These are phyloP conservation scores for Populus hybrid DNA, from an alignment of 441 rosid species.

Conservation along the genomic window DNA sequence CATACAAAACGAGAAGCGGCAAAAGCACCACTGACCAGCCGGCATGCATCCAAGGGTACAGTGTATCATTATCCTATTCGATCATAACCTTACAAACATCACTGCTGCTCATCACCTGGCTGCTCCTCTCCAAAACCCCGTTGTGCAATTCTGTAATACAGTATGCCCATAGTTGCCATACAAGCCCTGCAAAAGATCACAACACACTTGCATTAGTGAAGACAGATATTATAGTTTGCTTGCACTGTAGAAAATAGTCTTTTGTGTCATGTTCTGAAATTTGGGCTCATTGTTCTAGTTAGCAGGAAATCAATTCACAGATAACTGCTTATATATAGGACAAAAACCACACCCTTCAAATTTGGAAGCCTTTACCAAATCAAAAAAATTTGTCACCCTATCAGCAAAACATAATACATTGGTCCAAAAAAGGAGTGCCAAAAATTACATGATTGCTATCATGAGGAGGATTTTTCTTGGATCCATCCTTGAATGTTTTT, in stretches of 20 bases:
- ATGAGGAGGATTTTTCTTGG: constrained; percentile 82
- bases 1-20: constrained; percentile 10
- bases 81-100: constrained; percentile 16
- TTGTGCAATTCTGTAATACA: constrained; percentile 87
- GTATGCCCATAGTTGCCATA: constrained; percentile 95
- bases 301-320: not conserved
- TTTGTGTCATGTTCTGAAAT: not conserved
- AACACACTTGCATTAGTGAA: constrained; percentile 6
- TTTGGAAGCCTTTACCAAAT: not conserved
- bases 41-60: constrained; percentile 5
- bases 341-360: not conserved
- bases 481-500: constrained; percentile 75
- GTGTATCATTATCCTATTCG: constrained; percentile 5
- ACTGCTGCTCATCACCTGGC: constrained; percentile 56
- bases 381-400: not conserved
- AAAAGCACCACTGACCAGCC: constrained; percentile 6
- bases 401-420: not conserved
- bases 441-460: constrained; percentile 82
- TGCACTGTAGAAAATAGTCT: not conserved
- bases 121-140: constrained; percentile 60
- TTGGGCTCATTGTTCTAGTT: not conserved
- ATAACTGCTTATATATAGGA: not conserved
- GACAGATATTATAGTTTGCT: not conserved
- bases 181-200: constrained; percentile 72
- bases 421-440: constrained; percentile 9